Evolutionary conservation across 768 basidiomycete species (phyloP).

Genomic region (Grammothele lineata): DNA sequence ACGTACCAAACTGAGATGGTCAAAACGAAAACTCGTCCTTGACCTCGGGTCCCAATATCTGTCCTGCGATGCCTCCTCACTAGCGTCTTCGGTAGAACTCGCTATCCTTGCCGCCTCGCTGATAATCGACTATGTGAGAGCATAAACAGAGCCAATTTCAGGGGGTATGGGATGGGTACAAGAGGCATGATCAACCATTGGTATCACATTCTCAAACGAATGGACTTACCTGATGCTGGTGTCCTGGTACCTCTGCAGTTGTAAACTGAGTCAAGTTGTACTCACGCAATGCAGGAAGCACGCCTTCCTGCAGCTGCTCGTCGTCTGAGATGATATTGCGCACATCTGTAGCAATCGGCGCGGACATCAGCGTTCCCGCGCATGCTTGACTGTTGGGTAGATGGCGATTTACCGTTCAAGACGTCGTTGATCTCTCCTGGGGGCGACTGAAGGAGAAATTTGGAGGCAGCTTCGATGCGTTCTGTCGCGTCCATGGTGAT

Average conservation of each 20-base stretch:
- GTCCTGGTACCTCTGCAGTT: conserved; percentile 77
- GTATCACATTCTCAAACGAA: background rate
- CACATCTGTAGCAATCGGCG: conserved; percentile 54
- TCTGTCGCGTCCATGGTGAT: conserved; percentile 53
- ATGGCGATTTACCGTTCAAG: conserved; percentile 59
- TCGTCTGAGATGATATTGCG: conserved; percentile 89
- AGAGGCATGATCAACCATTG: too few species aligned
- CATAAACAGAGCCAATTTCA: too few species aligned
- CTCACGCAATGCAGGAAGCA: conserved; percentile 71
- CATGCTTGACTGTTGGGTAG: conserved; percentile 3
- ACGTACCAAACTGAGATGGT: conserved; percentile 80
- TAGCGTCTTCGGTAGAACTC: conserved; percentile 15
- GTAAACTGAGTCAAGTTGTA: conserved; percentile 91
- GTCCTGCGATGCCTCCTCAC: conserved; percentile 45
- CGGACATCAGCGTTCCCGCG: conserved; percentile 1
- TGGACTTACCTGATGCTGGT: conserved; percentile 64
- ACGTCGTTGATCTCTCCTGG: conserved; percentile 98
- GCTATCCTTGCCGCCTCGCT: conserved; percentile 61
- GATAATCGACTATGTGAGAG: conserved; percentile 65
- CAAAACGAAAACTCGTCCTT: conserved; percentile 74
- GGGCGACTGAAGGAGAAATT: conserved; percentile 84
- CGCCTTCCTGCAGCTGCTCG: conserved; percentile 69
- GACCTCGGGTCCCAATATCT: conserved; percentile 84
- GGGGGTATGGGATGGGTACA: too few species aligned
- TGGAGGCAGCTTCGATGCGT: conserved; percentile 67